These are phyloP conservation scores for Miscanthus lutarioriparius DNA, from an alignment of 176 grass and related monocot genomes.

Conservation along the genomic window DNA sequence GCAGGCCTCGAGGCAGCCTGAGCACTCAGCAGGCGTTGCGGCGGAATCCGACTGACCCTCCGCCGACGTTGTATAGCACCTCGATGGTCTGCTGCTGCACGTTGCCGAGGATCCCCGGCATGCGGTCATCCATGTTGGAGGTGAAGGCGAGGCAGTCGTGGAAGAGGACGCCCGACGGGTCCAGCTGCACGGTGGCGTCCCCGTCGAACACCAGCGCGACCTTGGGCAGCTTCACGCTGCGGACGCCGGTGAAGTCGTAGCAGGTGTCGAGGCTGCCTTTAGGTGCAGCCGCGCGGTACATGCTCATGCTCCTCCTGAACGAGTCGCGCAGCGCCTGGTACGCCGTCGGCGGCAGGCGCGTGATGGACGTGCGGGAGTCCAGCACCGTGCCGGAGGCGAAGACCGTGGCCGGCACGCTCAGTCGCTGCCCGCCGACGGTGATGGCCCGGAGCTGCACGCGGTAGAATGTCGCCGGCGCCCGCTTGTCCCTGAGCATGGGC, in stretches of 20 bases:
- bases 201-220: conserved; percentile 43
- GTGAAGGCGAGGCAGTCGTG: conserved; percentile 51
- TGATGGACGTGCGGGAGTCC: too few relatives aligned
- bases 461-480: too few relatives aligned
- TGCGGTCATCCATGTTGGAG: neutral
- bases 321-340: too few relatives aligned
- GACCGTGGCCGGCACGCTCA: too few relatives aligned
- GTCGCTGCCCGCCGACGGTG: too few relatives aligned
- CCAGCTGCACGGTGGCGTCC: conserved; percentile 23
- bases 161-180: conserved; percentile 26
- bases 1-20: too few relatives aligned
- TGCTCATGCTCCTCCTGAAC: conserved; percentile 39
- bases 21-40: neutral
- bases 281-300: conserved; percentile 26
- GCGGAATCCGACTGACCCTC: neutral
- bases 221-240: conserved; percentile 27
- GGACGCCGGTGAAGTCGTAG: conserved; percentile 36
- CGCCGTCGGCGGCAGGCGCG: too few relatives aligned
- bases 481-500: too few relatives aligned
- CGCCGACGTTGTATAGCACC: neutral
- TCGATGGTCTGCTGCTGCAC: conserved; percentile 1
- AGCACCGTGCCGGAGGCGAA: too few relatives aligned
- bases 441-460: too few relatives aligned
- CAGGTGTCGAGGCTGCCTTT: conserved; percentile 51
- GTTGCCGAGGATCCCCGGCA: neutral